Conservation (phyloP, 192 early-diverging fungal genomes). For the Martensiomyces pterosporus region DNA sequence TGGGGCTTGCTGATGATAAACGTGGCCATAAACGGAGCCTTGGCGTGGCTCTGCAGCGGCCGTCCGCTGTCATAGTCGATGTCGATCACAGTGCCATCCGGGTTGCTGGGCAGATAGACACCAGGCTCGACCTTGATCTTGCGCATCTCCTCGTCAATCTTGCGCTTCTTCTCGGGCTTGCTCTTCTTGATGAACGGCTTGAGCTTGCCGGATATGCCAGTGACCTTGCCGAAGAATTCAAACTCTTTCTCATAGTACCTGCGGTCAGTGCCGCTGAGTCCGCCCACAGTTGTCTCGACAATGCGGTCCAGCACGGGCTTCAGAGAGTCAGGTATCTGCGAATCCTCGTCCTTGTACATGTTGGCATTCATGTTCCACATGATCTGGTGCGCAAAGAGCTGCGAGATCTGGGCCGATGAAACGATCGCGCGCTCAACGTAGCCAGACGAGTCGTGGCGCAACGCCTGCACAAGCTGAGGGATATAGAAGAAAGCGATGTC, state of each 20-base stretch:
- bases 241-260: conserved; percentile 96
- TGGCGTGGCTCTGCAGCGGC: conserved; percentile 95
- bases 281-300: conserved; percentile 70
- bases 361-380: conserved; percentile 99
- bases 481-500: conserved; percentile 98
- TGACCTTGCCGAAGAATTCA: conserved; percentile 90
- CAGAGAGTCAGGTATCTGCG: conserved; percentile 66
- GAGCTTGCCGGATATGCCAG: conserved; percentile 95
- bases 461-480: conserved; percentile 95
- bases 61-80: conserved; percentile 93
- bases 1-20: conserved; percentile 76
- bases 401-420: conserved; percentile 87
- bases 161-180: conserved; percentile 96
- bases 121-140: conserved; percentile 93
- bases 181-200: conserved; percentile 88
- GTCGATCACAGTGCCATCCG: conserved; percentile 89
- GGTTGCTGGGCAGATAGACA: conserved; percentile 96
- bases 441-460: conserved; percentile 82
- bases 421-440: conserved; percentile 96
- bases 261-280: conserved; percentile 83
- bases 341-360: conserved; percentile 74
- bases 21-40: conserved; percentile 99
- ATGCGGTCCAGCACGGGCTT: conserved; percentile 89
- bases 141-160: conserved; percentile 97
- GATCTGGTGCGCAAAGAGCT: conserved; percentile 99